Base-by-base conservation (phyloP, 2,329 filamentous ascomycete species). In the Torrubiellomyces zombiae region DNA sequence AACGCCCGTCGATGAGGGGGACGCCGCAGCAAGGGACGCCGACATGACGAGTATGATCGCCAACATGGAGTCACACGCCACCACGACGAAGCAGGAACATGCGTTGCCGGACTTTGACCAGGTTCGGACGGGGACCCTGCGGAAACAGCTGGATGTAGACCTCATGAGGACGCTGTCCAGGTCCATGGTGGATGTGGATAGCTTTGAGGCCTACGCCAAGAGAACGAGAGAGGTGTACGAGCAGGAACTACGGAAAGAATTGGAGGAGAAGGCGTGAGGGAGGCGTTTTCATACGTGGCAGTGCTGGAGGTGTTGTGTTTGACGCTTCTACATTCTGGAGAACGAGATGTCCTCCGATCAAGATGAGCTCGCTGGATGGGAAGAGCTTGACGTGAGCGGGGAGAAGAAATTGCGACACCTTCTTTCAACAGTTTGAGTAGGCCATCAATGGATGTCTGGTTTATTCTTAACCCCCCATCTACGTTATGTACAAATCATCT, bases 401-500 rank as follows among this genome's bases (percentile, higher is more conserved):
- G n/a, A n/a, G n/a, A n/a, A n/a, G n/a, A n/a, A n/a, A n/a, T n/a
- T n/a, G n/a, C n/a, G n/a, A n/a, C n/a, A n/a, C n/a, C n/a, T n/a
- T n/a, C n/a, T n/a, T n/a, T n/a, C n/a, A n/a, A n/a, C n/a, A n/a
- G n/a, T n/a, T n/a, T n/a, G n/a, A n/a, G n/a, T n/a, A n/a, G n/a
- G n/a, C n/a, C n/a, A n/a, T n/a, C n/a, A n/a, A n/a, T n/a, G n/a
- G n/a, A n/a, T n/a, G n/a, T n/a, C n/a, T n/a, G n/a, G n/a, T n/a
- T n/a, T n/a, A n/a, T n/a, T n/a, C n/a, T n/a, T n/a, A n/a, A n/a
- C n/a, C n/a, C n/a, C n/a, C n/a, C n/a, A n/a, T n/a, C n/a, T n/a
- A n/a, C n/a, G n/a, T n/a, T 52, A 53, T 54, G 40, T 53, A 53
- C 50, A 54, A 42, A 33, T 16, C 14, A 23, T 32, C 32, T 38